Evolutionary conservation across 1,139 yeast genomes (phyloP).

Genomic region (Geotrichum reessii): DNA sequence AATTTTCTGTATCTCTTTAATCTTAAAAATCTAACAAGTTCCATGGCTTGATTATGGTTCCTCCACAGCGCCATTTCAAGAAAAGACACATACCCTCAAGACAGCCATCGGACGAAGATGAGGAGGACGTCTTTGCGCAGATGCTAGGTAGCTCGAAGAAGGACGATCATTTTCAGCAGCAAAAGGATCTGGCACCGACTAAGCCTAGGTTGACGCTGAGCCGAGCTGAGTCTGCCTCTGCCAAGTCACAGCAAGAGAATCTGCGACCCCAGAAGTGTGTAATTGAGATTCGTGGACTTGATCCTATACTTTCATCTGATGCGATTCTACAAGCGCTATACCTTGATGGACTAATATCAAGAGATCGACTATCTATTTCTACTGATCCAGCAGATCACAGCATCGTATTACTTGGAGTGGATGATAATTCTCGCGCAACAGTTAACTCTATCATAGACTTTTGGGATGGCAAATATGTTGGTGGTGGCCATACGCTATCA

Average conservation of each 20-base stretch:
- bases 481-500: slow-evolving; percentile 1
- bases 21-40: not conserved
- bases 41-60: not conserved
- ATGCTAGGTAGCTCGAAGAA: not conserved
- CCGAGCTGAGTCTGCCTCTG: not conserved
- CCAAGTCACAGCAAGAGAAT: not conserved
- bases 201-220: not conserved
- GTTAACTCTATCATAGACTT: slow-evolving; percentile 3
- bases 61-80: not conserved
- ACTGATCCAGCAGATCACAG: not conserved
- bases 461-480: slow-evolving; percentile 8
- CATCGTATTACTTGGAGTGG: not conserved
- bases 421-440: not conserved
- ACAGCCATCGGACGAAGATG: not conserved
- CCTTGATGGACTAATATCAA: slow-evolving; percentile 1
- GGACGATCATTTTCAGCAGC: not conserved
- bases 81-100: not conserved
- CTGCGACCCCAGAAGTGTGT: not conserved
- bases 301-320: not conserved
- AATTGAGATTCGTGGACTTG: slow-evolving; percentile 3
- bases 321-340: not conserved
- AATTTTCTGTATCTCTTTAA: not conserved
- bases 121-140: not conserved
- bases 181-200: not conserved
- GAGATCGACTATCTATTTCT: not conserved